Base-by-base conservation (phyloP, 257 asterid species). In the Scutellaria baicalensis region DNA sequence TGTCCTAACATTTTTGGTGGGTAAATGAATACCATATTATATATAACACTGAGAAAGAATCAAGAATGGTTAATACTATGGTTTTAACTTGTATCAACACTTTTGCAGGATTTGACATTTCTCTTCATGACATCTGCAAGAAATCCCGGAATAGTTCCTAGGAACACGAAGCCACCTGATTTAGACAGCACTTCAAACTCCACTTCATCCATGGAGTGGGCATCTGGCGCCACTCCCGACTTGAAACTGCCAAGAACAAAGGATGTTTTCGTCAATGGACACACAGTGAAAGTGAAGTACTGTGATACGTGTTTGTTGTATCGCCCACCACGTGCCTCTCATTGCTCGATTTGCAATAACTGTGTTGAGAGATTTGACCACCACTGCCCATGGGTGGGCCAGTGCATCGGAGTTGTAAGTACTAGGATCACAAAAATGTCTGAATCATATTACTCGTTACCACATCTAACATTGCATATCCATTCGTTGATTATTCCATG, bases 321-420 rank as follows among this genome's bases (percentile, higher is more conserved):
- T 68, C 95, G 96, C 10, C 95, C 91, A 39, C 96, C 96, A 11
- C 93, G 95, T 6, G 90, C 92, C 9, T 90, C 95, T 36, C 96
- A 90, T 79, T 90, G 95, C 82, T 86, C 96, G 51, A 83, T 84
- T 59, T 88, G 96, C 86, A 90, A 90, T 79, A 90, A 88, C 69
- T 90, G 96, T 68, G 89, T 90, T 57, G 88, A 85, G 74, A 84
- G 84, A 75, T 85, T 88, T 68, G 96, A 90, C 78, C 96, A 88
- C 68, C 96, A 88, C 62, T 90, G 95, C 55, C 93, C 95, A 8
- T 90, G 95, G 95, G 86, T 90, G 69, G 92, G 95, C 63, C 96
- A 90, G 67, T 90, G 96, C 86, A 88, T 90, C 66, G 96, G 96
- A 40, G 81, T 68, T 62, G 97, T 93, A 84, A 86, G 91, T 71